phyloP scores from a whole-genome alignment of 2,329 filamentous ascomycete species.

The Epichloe amarillans region DNA sequence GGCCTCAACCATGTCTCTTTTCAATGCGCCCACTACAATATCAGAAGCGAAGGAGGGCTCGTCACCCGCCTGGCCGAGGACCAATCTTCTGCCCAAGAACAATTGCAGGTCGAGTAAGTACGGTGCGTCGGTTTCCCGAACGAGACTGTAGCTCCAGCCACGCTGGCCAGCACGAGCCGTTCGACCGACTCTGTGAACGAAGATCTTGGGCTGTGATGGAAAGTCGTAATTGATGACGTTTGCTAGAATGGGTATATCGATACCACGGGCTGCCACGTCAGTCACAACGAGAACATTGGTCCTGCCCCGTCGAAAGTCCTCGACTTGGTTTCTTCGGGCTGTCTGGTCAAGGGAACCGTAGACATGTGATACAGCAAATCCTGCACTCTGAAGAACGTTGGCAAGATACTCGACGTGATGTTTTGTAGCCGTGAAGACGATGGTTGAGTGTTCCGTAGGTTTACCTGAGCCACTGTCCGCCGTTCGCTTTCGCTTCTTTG shows the following conservation, averaged over 20 bases:
- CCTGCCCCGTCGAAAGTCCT: conserved; percentile 72
- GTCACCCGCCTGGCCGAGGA: conserved; percentile 55
- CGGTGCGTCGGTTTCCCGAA: conserved; percentile 75
- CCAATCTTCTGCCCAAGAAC: conserved; percentile 74
- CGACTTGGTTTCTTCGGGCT: conserved; percentile 81
- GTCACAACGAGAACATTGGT: conserved; percentile 91
- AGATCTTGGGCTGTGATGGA: conserved; percentile 90
- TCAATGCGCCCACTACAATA: conserved; percentile 66
- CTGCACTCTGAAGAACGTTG: conserved; percentile 62
- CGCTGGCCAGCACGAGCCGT: conserved; percentile 86
- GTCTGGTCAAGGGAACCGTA: conserved; percentile 93
- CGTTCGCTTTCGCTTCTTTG: conserved; percentile 61
- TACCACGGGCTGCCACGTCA: conserved; percentile 90
- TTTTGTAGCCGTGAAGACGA: conserved; percentile 88
- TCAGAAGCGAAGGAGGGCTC: conserved; percentile 65
- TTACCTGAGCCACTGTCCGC: conserved; percentile 42
- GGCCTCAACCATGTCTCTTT: conserved; percentile 58
- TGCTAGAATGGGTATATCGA: conserved; percentile 89
- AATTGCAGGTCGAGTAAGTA: conserved; percentile 90
- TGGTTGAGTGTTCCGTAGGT: conserved; percentile 82
- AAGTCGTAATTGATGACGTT: conserved; percentile 99
- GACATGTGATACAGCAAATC: conserved; percentile 83
- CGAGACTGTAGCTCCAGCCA: conserved; percentile 91
- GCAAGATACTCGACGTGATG: conserved; percentile 94
- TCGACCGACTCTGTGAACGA: conserved; percentile 88